Evolutionary conservation across 2,329 filamentous ascomycete species (phyloP).

Genomic region (Claviceps paspali): DNA sequence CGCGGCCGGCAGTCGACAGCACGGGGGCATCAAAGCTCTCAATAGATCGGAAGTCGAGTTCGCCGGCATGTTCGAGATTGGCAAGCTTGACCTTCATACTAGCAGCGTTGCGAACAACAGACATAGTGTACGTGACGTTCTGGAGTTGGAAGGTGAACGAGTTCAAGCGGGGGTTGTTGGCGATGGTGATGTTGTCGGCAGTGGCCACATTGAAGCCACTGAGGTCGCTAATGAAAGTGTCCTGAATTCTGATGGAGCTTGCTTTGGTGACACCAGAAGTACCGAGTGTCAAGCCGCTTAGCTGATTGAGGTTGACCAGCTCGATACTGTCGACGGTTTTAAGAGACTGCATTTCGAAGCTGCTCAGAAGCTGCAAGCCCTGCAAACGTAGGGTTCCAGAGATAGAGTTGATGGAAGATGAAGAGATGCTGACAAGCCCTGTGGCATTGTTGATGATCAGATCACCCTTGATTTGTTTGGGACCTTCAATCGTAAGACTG

Average conservation of each 20-base stretch:
- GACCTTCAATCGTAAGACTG: conserved; percentile 45
- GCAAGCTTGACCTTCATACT: conserved; percentile 58
- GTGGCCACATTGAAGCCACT: conserved; percentile 65
- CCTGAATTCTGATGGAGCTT: conserved; percentile 56
- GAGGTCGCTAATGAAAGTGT: conserved; percentile 70
- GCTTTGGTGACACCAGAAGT: conserved; percentile 48
- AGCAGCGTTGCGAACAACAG: conserved; percentile 66
- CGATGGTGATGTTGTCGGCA: conserved; percentile 62
- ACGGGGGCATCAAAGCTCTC: conserved; percentile 58
- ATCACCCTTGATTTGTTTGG: conserved; percentile 39
- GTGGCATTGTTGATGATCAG: conserved; percentile 46
- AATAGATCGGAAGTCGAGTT: conserved; percentile 53
- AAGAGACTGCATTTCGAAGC: conserved; percentile 51
- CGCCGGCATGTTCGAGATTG: conserved; percentile 48
- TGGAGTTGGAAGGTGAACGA: conserved; percentile 61
- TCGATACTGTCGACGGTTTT: conserved; percentile 49
- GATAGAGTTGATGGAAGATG: conserved; percentile 47
- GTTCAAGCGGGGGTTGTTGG: conserved; percentile 76
- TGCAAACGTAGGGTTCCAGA: conserved; percentile 54
- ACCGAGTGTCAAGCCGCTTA: conserved; percentile 33
- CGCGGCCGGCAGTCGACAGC: conserved; percentile 50
- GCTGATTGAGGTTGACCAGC: conserved; percentile 55
- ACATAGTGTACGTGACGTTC: conserved; percentile 56
- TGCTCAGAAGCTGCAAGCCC: conserved; percentile 52
- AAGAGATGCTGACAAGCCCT: conserved; percentile 45